Evolutionary conservation across 2,329 filamentous ascomycete species (phyloP), one percentile per base, ranked within the genome.

Genomic region (Neonectria ditissima): DNA sequence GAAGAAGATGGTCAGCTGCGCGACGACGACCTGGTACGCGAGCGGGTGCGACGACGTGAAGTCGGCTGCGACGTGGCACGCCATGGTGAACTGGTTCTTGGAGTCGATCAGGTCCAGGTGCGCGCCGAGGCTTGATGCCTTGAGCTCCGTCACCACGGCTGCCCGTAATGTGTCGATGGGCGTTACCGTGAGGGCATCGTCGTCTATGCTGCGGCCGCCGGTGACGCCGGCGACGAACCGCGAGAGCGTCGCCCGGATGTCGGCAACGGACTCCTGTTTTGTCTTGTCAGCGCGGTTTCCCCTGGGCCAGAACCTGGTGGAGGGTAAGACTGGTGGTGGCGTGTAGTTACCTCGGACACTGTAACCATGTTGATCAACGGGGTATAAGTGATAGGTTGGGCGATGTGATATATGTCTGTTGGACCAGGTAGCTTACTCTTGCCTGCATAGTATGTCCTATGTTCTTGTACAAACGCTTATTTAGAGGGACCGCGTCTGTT

Each of bases 31-130:
- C 51, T 55, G 58, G 30, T 60, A 55, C 43, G 55, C 58, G 28
- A 60, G 28, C 37, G 58, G 58, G 13, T 60, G 58, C n/a, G 58
- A 60, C 22, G 34, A 55, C 5, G 34, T 34, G 24, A 63, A 63
- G 39, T 63, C 61, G 11, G 61, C 61, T 18, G 61, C 61, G 2
- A 63, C 61, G 34, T 59, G 43, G 55, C 61, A 63, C 18, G 61
- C 55, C n/a, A 59, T 48, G 34, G 51, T 63, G 28, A 63, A 51
- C 39, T 63, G 61, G 41, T 51, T 34, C 43, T 59, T 63, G 43
- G 51, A 52, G 55, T 63, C 52, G 41, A 63, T 55, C 16, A 63
- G 13, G 50, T 59, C 55, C 34, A 63, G 18, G 55, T 63, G 55
- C 41, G 24, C 55, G 13, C 55, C 13, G 41, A 63, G 43, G 24